Percentiles rank a stretch among this genome's conserved stretches.
phyloP scores from a whole-genome alignment of 148 eudicot species.

The Heliamphora exappendiculata region DNA sequence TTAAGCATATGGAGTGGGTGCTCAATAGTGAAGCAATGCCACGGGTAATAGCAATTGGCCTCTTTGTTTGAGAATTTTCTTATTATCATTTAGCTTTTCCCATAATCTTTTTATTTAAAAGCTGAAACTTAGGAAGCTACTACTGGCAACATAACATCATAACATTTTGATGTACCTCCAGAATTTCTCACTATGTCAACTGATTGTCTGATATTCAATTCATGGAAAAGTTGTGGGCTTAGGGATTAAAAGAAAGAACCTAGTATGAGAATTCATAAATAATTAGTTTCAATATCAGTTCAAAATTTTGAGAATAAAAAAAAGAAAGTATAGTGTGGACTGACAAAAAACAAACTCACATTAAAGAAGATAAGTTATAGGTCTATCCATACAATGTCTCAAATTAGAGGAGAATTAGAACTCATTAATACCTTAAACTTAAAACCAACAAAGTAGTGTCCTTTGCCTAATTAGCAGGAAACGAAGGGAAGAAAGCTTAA shows the following conservation, averaged over 20 bases:
- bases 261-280: not conserved
- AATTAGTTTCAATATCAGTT: not conserved
- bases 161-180: not conserved
- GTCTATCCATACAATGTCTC: not conserved
- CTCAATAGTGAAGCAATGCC: no score
- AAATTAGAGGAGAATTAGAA: not conserved
- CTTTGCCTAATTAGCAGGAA: no score
- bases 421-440: not conserved
- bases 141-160: not conserved
- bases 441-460: no score
- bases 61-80: not conserved
- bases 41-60: no score
- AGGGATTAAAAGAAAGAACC: not conserved
- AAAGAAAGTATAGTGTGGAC: not conserved
- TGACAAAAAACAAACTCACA: not conserved
- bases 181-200: not conserved
- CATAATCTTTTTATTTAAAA: not conserved
- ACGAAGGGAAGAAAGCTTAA: no score
- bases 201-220: not conserved
- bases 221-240: not conserved
- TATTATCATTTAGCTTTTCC: not conserved
- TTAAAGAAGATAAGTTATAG: not conserved
- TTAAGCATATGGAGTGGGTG: no score
- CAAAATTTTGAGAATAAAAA: not conserved
- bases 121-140: not conserved